A percentile compares a stretch with the other conserved stretches of the same genome.
Evolutionary conservation across 2,329 filamentous ascomycete species (phyloP).

Genomic region (Rutstroemia sp.): DNA sequence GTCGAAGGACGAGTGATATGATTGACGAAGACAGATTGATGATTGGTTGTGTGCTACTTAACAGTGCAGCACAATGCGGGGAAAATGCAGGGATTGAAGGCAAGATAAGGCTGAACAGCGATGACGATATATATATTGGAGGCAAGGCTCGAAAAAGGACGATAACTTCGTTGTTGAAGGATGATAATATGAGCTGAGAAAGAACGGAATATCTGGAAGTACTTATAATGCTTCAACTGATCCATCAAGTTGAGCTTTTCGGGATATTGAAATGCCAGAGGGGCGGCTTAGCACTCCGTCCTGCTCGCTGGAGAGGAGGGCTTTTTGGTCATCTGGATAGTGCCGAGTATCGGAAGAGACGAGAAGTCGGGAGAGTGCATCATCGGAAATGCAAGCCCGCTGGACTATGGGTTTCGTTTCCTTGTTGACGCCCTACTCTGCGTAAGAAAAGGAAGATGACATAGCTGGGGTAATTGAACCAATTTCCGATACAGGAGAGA

Average conservation of each 20-base stretch:
- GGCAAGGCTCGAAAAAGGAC: neutral
- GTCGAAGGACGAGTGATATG: conserved; percentile 13
- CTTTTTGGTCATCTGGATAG: neutral
- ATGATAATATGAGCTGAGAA: neutral
- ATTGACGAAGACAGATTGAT: conserved; percentile 17
- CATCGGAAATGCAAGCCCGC: neutral
- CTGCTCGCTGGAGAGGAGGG: neutral
- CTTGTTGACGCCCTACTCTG: neutral
- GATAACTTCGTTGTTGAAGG: neutral
- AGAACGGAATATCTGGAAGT: too few relatives aligned
- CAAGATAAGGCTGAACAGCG: neutral
- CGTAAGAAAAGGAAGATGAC: neutral
- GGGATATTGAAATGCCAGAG: neutral
- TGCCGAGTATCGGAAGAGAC: neutral
- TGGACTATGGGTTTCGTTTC: neutral
- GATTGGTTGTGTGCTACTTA: neutral
- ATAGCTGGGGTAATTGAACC: neutral
- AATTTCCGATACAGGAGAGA: neutral
- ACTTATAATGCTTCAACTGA: neutral
- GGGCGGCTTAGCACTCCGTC: neutral
- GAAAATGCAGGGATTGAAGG: too few relatives aligned
- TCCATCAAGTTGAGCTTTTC: neutral
- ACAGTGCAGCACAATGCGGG: neutral
- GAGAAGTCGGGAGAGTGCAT: neutral
- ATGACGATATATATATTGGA: neutral